These are phyloP conservation scores for Saccharomycopsis microspora DNA, from an alignment of 805 yeast species.

Conservation along the genomic window DNA sequence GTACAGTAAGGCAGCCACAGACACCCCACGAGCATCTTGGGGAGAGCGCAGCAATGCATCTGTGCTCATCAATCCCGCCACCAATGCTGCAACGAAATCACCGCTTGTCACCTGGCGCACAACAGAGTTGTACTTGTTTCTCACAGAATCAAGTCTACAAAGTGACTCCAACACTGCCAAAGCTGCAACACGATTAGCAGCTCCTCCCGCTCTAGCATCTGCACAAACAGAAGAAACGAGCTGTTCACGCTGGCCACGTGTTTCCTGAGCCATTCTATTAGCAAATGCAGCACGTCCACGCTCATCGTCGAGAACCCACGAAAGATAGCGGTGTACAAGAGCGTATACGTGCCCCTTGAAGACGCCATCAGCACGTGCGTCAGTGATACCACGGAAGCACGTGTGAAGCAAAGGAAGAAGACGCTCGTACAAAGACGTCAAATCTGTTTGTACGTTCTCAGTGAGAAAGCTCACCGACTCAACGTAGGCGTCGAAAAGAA, in stretches of 20 bases:
- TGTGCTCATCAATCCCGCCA: slow-evolving; percentile 49
- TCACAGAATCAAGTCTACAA: slow-evolving; percentile 18
- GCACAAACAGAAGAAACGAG: slow-evolving; percentile 55
- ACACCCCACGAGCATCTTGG: slow-evolving; percentile 21
- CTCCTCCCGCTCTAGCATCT: slow-evolving; percentile 75
- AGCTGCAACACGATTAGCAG: slow-evolving; percentile 63
- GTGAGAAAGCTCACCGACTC: neutral
- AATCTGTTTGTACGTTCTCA: slow-evolving; percentile 26
- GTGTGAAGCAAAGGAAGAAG: slow-evolving; percentile 62
- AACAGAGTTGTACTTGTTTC: slow-evolving; percentile 31
- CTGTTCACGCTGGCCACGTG: slow-evolving; percentile 48
- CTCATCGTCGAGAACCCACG: slow-evolving; percentile 29
- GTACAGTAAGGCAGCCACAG: slow-evolving; percentile 46
- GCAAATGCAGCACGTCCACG: slow-evolving; percentile 22
- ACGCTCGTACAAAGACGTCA: slow-evolving; percentile 33
- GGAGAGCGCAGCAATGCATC: slow-evolving; percentile 45
- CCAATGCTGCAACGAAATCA: slow-evolving; percentile 54
- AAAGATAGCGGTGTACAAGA: slow-evolving; percentile 53
- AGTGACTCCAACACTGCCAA: slow-evolving; percentile 62
- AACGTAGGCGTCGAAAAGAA: slow-evolving; percentile 47
- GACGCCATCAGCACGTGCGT: slow-evolving; percentile 54
- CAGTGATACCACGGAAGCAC: slow-evolving; percentile 59
- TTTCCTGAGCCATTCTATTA: slow-evolving; percentile 37
- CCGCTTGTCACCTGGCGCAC: slow-evolving; percentile 45
- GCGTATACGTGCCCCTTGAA: slow-evolving; percentile 75